phyloP scores from a whole-genome alignment of 208 protist genomes.

The Leptomonas seymouri region DNA sequence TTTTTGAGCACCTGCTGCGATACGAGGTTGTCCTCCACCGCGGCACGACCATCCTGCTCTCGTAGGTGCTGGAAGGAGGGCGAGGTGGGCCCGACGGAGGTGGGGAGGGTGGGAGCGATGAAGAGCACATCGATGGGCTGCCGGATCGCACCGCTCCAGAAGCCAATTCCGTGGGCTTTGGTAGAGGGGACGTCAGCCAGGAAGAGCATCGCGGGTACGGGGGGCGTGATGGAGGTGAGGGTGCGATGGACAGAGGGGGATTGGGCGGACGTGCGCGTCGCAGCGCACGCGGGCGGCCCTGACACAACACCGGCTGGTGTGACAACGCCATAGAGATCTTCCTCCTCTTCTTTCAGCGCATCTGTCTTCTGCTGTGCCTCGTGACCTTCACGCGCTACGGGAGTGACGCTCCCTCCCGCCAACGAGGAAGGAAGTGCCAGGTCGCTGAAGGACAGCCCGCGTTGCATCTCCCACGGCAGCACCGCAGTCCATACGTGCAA shows the following conservation, averaged over 20 bases:
- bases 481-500: slow-evolving; percentile 80
- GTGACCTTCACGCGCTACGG: no score
- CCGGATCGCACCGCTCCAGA: slow-evolving; percentile 86
- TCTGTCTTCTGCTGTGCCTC: no score
- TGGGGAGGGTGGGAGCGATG: slow-evolving; percentile 51
- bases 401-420: no score
- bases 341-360: slow-evolving; percentile 36
- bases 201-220: slow-evolving; percentile 30
- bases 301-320: slow-evolving; percentile 13
- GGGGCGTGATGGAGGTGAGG: slow-evolving; percentile 4
- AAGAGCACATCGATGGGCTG: slow-evolving; percentile 83
- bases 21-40: slow-evolving; percentile 32
- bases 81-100: slow-evolving; percentile 32
- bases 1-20: slow-evolving; percentile 31
- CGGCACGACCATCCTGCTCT: slow-evolving; percentile 12
- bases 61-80: slow-evolving; percentile 59
- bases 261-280: not conserved
- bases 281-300: not conserved
- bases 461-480: slow-evolving; percentile 88
- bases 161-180: slow-evolving; percentile 45
- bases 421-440: slow-evolving; percentile 31
- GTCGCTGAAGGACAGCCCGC: slow-evolving; percentile 70
- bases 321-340: slow-evolving; percentile 70
- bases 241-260: not conserved
- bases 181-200: slow-evolving; percentile 46